A percentile compares a stretch with the other conserved stretches of the same genome.
phyloP scores from a whole-genome alignment of 1,284 basidiomycete genomes.

The Rugosomyces carneus region DNA sequence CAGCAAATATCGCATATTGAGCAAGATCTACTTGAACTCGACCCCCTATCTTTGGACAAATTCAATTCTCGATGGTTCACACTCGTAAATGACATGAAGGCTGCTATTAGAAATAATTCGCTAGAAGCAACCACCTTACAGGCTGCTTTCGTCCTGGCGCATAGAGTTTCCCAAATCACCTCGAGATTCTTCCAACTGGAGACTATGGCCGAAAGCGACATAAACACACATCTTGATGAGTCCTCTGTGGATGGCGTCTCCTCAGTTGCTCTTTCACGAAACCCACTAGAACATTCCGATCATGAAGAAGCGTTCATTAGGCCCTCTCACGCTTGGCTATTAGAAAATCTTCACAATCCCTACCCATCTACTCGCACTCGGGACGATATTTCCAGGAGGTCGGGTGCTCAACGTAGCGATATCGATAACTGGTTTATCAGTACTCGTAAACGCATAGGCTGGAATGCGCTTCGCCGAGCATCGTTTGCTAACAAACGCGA shows the following conservation, averaged over 20 bases:
- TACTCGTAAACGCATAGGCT: slow-evolving; percentile 44
- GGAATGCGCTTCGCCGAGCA: slow-evolving; percentile 36
- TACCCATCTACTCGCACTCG: slow-evolving; percentile 35
- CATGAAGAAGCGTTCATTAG: slow-evolving; percentile 23
- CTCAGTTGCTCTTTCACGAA: not conserved
- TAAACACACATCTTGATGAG: slow-evolving; percentile 5
- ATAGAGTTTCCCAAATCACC: slow-evolving; percentile 1
- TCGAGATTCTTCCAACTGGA: slow-evolving; percentile 11
- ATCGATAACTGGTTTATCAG: slow-evolving; percentile 47
- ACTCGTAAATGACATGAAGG: slow-evolving; percentile 5
- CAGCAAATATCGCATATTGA: slow-evolving; percentile 8
- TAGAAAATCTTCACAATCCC: slow-evolving; percentile 42
- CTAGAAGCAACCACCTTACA: slow-evolving; percentile 5
- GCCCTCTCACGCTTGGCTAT: slow-evolving; percentile 36
- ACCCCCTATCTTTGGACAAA: slow-evolving; percentile 1
- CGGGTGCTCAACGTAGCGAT: slow-evolving; percentile 22
- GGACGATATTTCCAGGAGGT: slow-evolving; percentile 20
- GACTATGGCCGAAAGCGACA: slow-evolving; percentile 4
- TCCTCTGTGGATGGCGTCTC: not conserved
- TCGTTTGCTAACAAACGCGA: slow-evolving; percentile 33
- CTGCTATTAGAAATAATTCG: not conserved
- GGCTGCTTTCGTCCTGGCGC: not conserved
- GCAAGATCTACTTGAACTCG: slow-evolving; percentile 2
- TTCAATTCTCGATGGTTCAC: slow-evolving; percentile 10
- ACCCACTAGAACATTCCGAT: not conserved